phyloP scores from a whole-genome alignment of 1,284 basidiomycete species.

The Psilocybe mexicana region DNA sequence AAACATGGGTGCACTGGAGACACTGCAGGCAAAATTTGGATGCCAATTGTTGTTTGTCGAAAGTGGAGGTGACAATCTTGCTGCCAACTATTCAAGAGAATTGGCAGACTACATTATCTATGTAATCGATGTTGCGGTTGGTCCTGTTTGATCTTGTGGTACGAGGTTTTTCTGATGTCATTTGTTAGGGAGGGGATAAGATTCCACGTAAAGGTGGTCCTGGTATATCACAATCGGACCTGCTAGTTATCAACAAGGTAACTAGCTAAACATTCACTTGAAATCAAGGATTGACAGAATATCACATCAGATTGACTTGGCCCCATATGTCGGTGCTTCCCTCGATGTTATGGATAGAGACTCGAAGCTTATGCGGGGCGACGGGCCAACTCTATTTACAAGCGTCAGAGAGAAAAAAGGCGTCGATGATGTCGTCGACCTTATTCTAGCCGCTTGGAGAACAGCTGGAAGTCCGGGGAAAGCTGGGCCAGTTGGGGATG shows the following conservation, averaged over 20 bases:
- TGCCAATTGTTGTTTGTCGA: constrained; percentile 92
- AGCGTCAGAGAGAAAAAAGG: constrained; percentile 83
- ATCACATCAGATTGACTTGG: constrained; percentile 78
- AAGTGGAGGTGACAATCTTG: constrained; percentile 94
- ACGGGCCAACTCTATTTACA: constrained; percentile 92
- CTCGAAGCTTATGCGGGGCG: constrained; percentile 90
- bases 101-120: constrained; percentile 98
- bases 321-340: constrained; percentile 90
- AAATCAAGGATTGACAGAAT: not conserved
- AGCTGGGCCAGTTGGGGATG: constrained; percentile 48
- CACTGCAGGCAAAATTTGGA: constrained; percentile 87
- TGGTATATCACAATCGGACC: constrained; percentile 93
- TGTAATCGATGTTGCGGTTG: constrained; percentile 82
- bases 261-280: not conserved
- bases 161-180: not conserved
- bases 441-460: constrained; percentile 88
- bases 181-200: constrained; percentile 88
- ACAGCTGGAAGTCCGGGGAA: constrained; percentile 72
- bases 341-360: constrained; percentile 95
- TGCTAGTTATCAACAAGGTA: constrained; percentile 95
- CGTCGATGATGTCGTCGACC: constrained; percentile 80
- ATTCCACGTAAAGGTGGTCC: constrained; percentile 98
- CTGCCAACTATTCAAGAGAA: constrained; percentile 94
- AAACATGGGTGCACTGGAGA: constrained; percentile 94
- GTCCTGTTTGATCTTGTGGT: constrained; percentile 23